A percentile compares a stretch with the other conserved stretches of the same genome.
Evolutionary conservation across 2,329 filamentous ascomycete genomes (phyloP).

Genomic region (Penicillium paneum): DNA sequence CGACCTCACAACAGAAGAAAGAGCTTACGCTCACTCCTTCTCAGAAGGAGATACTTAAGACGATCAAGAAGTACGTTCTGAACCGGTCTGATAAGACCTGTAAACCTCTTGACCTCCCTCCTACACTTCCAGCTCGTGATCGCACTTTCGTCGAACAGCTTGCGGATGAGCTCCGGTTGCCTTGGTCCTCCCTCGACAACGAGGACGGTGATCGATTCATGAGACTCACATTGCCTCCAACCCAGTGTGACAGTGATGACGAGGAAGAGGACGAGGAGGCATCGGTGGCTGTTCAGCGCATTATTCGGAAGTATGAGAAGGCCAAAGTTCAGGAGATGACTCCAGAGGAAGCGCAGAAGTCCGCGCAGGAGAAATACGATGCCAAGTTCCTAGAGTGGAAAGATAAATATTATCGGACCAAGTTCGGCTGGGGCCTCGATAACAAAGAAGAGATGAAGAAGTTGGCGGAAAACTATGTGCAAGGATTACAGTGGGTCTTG

Average conservation of each 20-base stretch:
- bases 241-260: conserved; percentile 51
- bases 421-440: conserved; percentile 84
- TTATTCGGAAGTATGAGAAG: conserved; percentile 87
- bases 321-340: conserved; percentile 79
- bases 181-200: conserved; percentile 63
- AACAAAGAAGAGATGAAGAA: conserved; percentile 76
- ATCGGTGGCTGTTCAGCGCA: conserved; percentile 74
- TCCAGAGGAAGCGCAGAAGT: conserved; percentile 71
- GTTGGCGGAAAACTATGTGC: conserved; percentile 92
- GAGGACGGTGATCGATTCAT: conserved; percentile 65
- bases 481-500: conserved; percentile 95
- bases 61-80: conserved; percentile 77
- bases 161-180: conserved; percentile 64
- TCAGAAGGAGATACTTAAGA: conserved; percentile 78
- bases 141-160: conserved; percentile 90
- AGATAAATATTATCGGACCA: conserved; percentile 84
- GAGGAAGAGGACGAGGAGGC: conserved; percentile 81
- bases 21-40: conserved; percentile 71
- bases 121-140: conserved; percentile 73
- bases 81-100: conserved; percentile 57
- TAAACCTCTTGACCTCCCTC: conserved; percentile 67
- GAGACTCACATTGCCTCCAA: conserved; percentile 57
- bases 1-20: conserved; percentile 55
- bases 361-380: conserved; percentile 82
- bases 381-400: conserved; percentile 91